Conservation (phyloP, 306 rosid species). For the Herpetospermum pedunculosum region DNA sequence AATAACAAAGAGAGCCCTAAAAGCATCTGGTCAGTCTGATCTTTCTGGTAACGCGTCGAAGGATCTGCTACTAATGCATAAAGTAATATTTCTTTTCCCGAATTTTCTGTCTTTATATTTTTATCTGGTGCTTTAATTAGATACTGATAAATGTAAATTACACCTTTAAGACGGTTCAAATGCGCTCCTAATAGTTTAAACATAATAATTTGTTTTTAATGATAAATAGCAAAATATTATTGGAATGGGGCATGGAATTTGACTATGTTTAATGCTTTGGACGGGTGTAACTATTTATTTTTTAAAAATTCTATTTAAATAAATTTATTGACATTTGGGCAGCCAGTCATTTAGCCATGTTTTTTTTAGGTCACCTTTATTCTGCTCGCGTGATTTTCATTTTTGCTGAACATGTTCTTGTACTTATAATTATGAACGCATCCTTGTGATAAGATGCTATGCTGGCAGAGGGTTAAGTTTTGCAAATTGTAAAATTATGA, state of each 20-base stretch:
- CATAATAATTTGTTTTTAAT: background rate
- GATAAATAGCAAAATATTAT: background rate
- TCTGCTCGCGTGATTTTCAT: background rate
- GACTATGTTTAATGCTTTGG: background rate
- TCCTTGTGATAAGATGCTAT: background rate
- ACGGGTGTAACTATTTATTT: background rate
- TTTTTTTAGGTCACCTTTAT: background rate
- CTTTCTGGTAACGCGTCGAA: constrained; percentile 90
- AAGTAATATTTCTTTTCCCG: constrained; percentile 41
- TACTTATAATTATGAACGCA: background rate
- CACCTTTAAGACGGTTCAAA: background rate
- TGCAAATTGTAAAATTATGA: background rate
- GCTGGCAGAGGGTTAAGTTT: background rate
- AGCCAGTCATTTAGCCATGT: background rate
- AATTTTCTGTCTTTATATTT: background rate
- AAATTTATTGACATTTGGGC: background rate
- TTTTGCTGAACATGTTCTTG: background rate
- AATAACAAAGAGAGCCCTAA: constrained; percentile 82
- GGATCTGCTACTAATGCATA: constrained; percentile 95
- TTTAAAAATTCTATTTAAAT: background rate
- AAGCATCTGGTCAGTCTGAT: constrained; percentile 93
- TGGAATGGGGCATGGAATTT: background rate
- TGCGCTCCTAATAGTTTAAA: background rate
- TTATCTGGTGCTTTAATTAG: background rate
- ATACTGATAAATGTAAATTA: background rate